Conservation (phyloP, 352 stramenopile species). For the Pythium rishiriense region DNA sequence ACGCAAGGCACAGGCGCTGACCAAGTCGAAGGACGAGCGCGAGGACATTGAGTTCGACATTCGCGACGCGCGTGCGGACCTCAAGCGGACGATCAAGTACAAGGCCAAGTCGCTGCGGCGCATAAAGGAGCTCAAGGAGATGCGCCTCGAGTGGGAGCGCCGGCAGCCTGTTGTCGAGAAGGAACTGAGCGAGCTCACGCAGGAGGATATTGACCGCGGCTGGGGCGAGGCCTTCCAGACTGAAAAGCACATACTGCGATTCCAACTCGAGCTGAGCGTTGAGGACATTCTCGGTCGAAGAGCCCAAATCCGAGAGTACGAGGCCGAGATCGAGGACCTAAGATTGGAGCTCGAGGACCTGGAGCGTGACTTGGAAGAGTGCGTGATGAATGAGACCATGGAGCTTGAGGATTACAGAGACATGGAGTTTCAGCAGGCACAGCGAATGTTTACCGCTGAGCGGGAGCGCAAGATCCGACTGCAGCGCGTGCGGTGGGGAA, state of each 20-base stretch:
- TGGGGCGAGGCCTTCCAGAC: conserved; percentile 80
- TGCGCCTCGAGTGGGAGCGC: conserved; percentile 80
- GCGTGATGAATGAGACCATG: conserved; percentile 58
- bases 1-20: conserved; percentile 56
- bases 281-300: conserved; percentile 67
- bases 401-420: conserved; percentile 63
- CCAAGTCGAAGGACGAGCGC: conserved; percentile 48
- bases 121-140: conserved; percentile 76
- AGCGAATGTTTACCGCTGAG: conserved; percentile 43
- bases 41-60: conserved; percentile 80
- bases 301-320: conserved; percentile 71
- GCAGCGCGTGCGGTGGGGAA: conserved; percentile 66
- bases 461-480: conserved; percentile 37
- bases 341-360: conserved; percentile 74
- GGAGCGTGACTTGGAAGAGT: conserved; percentile 78
- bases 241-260: conserved; percentile 71
- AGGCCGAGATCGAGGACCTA: conserved; percentile 69
- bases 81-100: conserved; percentile 75
- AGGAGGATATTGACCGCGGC: conserved; percentile 72
- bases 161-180: conserved; percentile 74
- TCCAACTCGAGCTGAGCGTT: conserved; percentile 69
- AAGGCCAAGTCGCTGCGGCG: conserved; percentile 68
- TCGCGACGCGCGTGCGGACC: conserved; percentile 53
- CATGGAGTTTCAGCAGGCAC: conserved; percentile 50
- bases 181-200: conserved; percentile 57